These are phyloP conservation scores for Helminthosporium solani DNA, from an alignment of 2,329 filamentous ascomycete species.

Conservation along the genomic window DNA sequence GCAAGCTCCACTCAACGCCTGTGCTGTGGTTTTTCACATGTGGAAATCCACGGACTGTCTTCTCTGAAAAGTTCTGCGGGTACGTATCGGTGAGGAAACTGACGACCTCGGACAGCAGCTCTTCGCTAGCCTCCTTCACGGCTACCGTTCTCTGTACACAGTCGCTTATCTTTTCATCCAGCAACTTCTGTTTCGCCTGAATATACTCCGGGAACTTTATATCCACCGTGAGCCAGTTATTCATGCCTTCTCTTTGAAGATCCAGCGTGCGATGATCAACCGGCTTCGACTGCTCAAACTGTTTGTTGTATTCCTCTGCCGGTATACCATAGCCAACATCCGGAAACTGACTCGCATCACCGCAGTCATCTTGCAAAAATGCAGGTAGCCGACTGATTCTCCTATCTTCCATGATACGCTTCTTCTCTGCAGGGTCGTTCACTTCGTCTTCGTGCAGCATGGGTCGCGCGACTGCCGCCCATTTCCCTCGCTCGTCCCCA, in stretches of 20 bases:
- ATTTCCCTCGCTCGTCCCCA: not conserved
- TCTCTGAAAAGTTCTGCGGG: constrained; percentile 25
- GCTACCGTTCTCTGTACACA: constrained; percentile 50
- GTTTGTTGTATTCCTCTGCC: constrained; percentile 9
- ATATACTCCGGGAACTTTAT: constrained; percentile 48
- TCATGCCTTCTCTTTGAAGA: constrained; percentile 47
- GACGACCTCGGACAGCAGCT: constrained; percentile 50
- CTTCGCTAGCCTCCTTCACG: constrained; percentile 49
- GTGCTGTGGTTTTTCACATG: constrained; percentile 41
- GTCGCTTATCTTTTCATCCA: constrained; percentile 41
- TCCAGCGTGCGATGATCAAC: constrained; percentile 48
- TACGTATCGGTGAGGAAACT: constrained; percentile 49
- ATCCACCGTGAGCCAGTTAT: constrained; percentile 54
- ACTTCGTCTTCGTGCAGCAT: not conserved
- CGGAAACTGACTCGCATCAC: constrained; percentile 30
- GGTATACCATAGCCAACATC: constrained; percentile 16
- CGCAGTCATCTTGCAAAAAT: constrained; percentile 35
- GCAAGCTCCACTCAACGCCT: constrained; percentile 46
- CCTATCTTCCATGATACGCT: constrained; percentile 20
- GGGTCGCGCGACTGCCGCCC: constrained; percentile 1
- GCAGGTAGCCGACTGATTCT: constrained; percentile 26
- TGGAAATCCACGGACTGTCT: constrained; percentile 20
- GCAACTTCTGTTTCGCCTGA: constrained; percentile 43
- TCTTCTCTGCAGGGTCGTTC: constrained; percentile 7
- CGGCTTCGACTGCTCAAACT: constrained; percentile 1